Evolutionary conservation across 2,329 filamentous ascomycete species (phyloP).

Genomic region (Phialophora tarda): DNA sequence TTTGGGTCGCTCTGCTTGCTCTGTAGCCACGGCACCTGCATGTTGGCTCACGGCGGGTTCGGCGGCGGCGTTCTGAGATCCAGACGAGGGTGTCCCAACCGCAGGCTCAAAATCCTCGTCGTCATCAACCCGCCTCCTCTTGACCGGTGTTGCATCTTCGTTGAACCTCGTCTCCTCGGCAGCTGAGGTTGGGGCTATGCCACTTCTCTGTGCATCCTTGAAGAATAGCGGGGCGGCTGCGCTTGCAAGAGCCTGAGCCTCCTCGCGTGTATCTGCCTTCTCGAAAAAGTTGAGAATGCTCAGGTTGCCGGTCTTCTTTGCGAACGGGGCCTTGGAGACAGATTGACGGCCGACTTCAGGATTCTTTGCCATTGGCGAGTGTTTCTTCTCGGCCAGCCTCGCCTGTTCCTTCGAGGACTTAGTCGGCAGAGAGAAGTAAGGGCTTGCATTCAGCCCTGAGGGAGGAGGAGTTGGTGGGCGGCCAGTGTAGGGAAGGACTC

Average conservation of each 20-base stretch:
- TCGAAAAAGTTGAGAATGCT: conserved; percentile 63
- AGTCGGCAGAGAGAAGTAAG: conserved; percentile 22
- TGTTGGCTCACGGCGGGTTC: neutral
- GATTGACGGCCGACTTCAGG: conserved; percentile 30
- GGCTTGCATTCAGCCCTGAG: conserved; percentile 2
- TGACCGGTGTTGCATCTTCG: conserved; percentile 47
- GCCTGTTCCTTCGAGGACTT: conserved; percentile 2
- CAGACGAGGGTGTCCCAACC: conserved; percentile 35
- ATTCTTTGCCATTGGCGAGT: conserved; percentile 27
- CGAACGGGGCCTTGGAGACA: conserved; percentile 28
- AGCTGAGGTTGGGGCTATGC: neutral
- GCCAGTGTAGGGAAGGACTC: conserved; percentile 30
- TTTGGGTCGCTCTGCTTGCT: conserved; percentile 22
- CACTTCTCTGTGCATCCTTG: conserved; percentile 35
- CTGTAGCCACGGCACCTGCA: conserved; percentile 1
- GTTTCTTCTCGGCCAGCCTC: conserved; percentile 33
- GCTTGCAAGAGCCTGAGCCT: conserved; percentile 37
- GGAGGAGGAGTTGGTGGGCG: conserved; percentile 36
- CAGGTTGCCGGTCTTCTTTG: conserved; percentile 47
- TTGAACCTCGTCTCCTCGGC: conserved; percentile 47
- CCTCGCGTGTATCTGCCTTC: conserved; percentile 49
- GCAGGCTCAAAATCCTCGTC: conserved; percentile 24
- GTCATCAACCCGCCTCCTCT: conserved; percentile 50
- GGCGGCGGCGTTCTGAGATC: neutral
- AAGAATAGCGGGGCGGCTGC: conserved; percentile 47